A percentile compares a stretch with the other conserved stretches of the same genome.
phyloP scores from a whole-genome alignment of 1,284 basidiomycete species.

The Schizopora paradoxa region DNA sequence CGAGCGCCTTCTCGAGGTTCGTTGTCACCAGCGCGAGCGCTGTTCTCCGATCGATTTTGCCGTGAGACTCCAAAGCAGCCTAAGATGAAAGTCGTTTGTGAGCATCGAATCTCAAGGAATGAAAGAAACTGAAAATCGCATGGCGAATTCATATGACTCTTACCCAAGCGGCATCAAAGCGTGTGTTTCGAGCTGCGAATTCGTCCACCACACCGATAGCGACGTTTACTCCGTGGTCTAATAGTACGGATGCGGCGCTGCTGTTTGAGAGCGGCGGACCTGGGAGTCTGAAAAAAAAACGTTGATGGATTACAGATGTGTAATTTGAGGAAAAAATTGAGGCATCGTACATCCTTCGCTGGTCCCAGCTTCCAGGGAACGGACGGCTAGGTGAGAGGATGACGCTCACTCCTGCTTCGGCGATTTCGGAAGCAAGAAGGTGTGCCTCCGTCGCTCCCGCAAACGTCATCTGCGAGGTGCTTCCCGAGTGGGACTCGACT shows the following conservation, averaged over 20 bases:
- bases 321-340: not conserved
- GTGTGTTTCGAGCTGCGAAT: constrained; percentile 55
- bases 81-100: too few relatives aligned
- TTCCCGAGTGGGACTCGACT: constrained; percentile 43
- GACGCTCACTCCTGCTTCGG: constrained; percentile 65
- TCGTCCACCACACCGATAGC: constrained; percentile 54
- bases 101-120: too few relatives aligned
- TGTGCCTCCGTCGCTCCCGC: constrained; percentile 71
- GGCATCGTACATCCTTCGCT: constrained; percentile 38
- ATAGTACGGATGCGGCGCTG: constrained; percentile 58
- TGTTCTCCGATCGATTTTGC: constrained; percentile 42
- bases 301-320: not conserved
- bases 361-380: constrained; percentile 57
- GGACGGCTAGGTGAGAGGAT: constrained; percentile 57
- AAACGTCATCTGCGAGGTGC: constrained; percentile 48
- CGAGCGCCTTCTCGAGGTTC: constrained; percentile 63
- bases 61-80: constrained; percentile 36
- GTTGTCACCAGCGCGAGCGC: constrained; percentile 56
- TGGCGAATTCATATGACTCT: too few relatives aligned
- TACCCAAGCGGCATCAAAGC: constrained; percentile 58
- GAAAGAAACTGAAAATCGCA: too few relatives aligned
- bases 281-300: constrained; percentile 31
- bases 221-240: constrained; percentile 66
- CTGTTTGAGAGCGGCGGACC: constrained; percentile 72
- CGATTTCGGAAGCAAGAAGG: constrained; percentile 69